phyloP scores from a whole-genome alignment of 148 eudicot species.

The Fagopyrum esculentum region DNA sequence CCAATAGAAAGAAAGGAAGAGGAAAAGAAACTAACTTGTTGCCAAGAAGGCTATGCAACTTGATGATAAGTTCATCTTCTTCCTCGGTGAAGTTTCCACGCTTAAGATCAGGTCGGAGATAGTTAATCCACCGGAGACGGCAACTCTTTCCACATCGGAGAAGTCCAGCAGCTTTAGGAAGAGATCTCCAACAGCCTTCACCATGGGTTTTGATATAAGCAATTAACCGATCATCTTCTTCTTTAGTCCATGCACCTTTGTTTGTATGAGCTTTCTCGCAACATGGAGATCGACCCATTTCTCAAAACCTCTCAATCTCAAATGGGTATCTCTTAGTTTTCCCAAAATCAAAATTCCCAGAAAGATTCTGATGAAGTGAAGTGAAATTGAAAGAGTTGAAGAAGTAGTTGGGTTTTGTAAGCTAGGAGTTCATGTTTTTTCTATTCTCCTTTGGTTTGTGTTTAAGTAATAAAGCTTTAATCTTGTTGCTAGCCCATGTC shows the following conservation, averaged over 20 bases:
- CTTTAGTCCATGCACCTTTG: slow-evolving; percentile 99
- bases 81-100: slow-evolving; percentile 84
- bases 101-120: slow-evolving; percentile 27
- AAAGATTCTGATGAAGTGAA: neutral
- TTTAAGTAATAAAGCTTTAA: neutral
- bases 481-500: neutral
- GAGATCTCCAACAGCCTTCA: slow-evolving; percentile 92
- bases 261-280: slow-evolving; percentile 96
- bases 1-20: neutral
- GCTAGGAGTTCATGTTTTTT: slow-evolving; percentile 6
- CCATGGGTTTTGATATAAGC: slow-evolving; percentile 78
- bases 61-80: slow-evolving; percentile 91
- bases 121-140: slow-evolving; percentile 86
- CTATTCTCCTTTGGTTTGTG: neutral
- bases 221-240: slow-evolving; percentile 83
- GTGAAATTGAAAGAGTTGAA: neutral
- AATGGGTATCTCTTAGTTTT: neutral
- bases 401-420: neutral
- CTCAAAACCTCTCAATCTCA: neutral
- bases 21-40: slow-evolving; percentile 47
- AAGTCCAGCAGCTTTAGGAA: slow-evolving; percentile 89
- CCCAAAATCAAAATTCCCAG: neutral
- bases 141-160: slow-evolving; percentile 92
- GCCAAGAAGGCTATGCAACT: slow-evolving; percentile 89
- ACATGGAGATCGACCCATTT: slow-evolving; percentile 96